Conservation (phyloP, 495 filamentous ascomycete genomes). For the Apiosordaria backusii region DNA sequence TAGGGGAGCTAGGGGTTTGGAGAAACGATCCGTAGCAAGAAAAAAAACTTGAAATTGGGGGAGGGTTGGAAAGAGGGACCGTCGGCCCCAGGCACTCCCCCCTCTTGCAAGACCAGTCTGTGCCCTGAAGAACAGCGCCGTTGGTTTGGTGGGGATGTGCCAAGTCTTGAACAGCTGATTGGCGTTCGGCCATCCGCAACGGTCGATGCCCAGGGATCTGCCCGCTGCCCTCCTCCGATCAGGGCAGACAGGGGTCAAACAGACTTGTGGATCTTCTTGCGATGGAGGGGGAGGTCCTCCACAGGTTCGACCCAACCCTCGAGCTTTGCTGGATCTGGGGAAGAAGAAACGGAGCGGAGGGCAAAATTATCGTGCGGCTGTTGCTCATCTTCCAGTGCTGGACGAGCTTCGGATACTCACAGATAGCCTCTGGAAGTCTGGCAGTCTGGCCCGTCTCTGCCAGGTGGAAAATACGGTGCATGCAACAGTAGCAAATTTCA, state of each 20-base stretch:
- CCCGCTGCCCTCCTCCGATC: slow-evolving; percentile 19
- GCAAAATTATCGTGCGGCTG: slow-evolving; percentile 5
- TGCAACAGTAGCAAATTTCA: slow-evolving; percentile 21
- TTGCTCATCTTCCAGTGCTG: slow-evolving; percentile 8
- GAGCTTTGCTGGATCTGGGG: slow-evolving; percentile 9
- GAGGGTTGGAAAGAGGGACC: slow-evolving; percentile 27
- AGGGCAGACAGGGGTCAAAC: slow-evolving; percentile 21
- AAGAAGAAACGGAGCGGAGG: slow-evolving; percentile 8
- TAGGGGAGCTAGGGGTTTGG: slow-evolving; percentile 9
- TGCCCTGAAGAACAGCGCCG: slow-evolving; percentile 10
- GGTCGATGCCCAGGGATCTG: slow-evolving; percentile 17
- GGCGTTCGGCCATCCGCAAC: slow-evolving; percentile 17
- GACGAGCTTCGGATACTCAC: not conserved
- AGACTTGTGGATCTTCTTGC: not conserved
- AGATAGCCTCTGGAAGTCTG: slow-evolving; percentile 1
- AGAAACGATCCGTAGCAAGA: slow-evolving; percentile 13
- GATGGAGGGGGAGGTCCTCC: slow-evolving; percentile 16
- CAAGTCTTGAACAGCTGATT: slow-evolving; percentile 13
- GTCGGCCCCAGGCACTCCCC: slow-evolving; percentile 26
- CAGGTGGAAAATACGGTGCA: slow-evolving; percentile 21
- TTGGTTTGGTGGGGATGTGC: slow-evolving; percentile 19
- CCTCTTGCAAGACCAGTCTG: not conserved
- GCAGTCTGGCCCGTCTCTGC: slow-evolving; percentile 10
- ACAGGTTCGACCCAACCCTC: slow-evolving; percentile 2
- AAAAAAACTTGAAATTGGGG: slow-evolving; percentile 10